Percentiles rank a stretch among this genome's conserved stretches.
Conservation (phyloP, 768 basidiomycete species). For the Russula brevipes region DNA sequence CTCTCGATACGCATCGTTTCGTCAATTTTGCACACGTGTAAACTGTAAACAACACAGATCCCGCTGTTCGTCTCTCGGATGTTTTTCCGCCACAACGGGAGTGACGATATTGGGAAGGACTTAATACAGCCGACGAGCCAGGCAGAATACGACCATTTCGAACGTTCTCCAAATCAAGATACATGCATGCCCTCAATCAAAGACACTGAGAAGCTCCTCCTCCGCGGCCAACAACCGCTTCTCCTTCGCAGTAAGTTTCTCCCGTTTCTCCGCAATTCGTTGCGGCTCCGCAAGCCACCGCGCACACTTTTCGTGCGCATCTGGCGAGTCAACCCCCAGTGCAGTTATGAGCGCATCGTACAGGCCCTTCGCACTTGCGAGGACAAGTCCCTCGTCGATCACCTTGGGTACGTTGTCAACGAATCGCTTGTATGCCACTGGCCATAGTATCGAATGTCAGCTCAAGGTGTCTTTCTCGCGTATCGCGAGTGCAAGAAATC, state of each 20-base stretch:
- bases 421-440: conserved; percentile 47
- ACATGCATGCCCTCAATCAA: not conserved
- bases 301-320: conserved; percentile 44
- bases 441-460: not conserved
- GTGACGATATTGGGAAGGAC: not conserved
- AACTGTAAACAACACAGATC: not conserved
- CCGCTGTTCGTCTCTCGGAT: not conserved
- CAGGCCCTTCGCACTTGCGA: conserved; percentile 45
- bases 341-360: conserved; percentile 42
- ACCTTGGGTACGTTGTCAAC: conserved; percentile 41
- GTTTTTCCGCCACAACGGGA: not conserved
- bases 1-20: conserved; percentile 6
- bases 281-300: conserved; percentile 50
- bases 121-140: not conserved
- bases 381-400: conserved; percentile 48
- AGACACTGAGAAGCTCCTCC: conserved; percentile 34
- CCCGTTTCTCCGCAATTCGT: conserved; percentile 40
- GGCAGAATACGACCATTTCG: not conserved
- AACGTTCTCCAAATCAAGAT: not conserved
- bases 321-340: conserved; percentile 47
- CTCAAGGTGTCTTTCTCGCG: not conserved
- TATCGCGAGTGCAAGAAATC: conserved; percentile 5
- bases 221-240: conserved; percentile 46
- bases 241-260: conserved; percentile 47
- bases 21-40: not conserved